phyloP scores from a whole-genome alignment of 768 basidiomycete genomes.

The Lyophyllum semitale region DNA sequence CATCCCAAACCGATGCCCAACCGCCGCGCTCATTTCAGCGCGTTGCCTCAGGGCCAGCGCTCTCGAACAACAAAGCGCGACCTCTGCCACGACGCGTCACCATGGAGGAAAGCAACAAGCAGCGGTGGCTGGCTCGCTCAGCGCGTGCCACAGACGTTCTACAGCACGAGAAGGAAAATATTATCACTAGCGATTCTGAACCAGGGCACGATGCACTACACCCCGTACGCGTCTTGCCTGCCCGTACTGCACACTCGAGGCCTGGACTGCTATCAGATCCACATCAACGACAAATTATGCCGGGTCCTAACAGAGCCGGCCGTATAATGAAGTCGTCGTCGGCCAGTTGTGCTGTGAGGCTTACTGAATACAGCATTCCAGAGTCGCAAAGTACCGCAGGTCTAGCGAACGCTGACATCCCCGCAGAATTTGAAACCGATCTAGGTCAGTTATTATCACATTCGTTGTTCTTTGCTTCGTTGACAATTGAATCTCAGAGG shows the following conservation, averaged over 20 bases:
- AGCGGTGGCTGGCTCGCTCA: constrained; percentile 13
- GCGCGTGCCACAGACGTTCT: constrained; percentile 25
- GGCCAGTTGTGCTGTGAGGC: constrained; percentile 15
- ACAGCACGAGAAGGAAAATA: constrained; percentile 54
- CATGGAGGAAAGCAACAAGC: constrained; percentile 36
- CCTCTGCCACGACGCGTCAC: constrained; percentile 41
- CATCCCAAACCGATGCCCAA: constrained; percentile 25
- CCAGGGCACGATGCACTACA: constrained; percentile 31
- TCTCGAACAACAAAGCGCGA: constrained; percentile 35
- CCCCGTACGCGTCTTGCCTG: constrained; percentile 15
- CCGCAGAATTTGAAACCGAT: constrained; percentile 37
- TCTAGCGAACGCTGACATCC: constrained; percentile 28
- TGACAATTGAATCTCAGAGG: constrained; percentile 17
- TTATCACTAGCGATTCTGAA: constrained; percentile 37
- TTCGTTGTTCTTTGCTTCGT: neutral
- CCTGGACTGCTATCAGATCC: constrained; percentile 22
- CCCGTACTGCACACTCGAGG: constrained; percentile 24
- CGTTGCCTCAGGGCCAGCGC: constrained; percentile 62
- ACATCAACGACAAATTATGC: constrained; percentile 41
- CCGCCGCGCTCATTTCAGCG: constrained; percentile 63
- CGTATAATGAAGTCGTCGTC: constrained; percentile 47
- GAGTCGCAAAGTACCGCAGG: constrained; percentile 42
- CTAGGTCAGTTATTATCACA: constrained; percentile 27
- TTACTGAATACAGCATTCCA: constrained; percentile 15
- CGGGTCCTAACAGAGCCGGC: constrained; percentile 48